These are phyloP conservation scores for Solanum gandarillasii DNA, from an alignment of 257 asterid genomes.

Conservation along the genomic window DNA sequence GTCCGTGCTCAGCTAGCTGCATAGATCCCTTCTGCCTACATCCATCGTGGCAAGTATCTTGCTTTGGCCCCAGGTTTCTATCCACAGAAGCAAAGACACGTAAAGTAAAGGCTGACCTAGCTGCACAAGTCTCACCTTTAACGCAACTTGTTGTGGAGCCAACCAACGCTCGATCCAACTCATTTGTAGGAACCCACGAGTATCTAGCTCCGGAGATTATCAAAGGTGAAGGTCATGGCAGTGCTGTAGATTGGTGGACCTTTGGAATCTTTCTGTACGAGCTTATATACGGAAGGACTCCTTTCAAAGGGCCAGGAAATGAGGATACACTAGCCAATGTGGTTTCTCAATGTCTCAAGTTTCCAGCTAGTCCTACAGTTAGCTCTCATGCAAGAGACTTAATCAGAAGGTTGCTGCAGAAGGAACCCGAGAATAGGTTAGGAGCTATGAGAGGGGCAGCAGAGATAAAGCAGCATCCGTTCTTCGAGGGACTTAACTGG, in stretches of 20 bases:
- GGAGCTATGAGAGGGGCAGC: constrained; percentile 67
- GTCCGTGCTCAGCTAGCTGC: constrained; percentile 2
- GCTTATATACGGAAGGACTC: constrained; percentile 50
- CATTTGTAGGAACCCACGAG: constrained; percentile 71
- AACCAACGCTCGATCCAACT: constrained; percentile 52
- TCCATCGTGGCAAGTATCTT: constrained; percentile 49
- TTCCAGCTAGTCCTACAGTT: constrained; percentile 42
- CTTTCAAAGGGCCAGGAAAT: constrained; percentile 50
- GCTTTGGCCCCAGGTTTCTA: constrained; percentile 27
- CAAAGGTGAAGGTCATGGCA: constrained; percentile 73
- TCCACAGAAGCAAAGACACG: constrained; percentile 20
- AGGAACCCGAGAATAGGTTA: constrained; percentile 43
- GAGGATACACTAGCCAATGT: constrained; percentile 56
- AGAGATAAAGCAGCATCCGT: constrained; percentile 48
- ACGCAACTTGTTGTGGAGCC: constrained; percentile 63
- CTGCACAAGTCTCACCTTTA: constrained; percentile 7
- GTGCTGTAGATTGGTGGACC: constrained; percentile 80
- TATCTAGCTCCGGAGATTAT: constrained; percentile 69
- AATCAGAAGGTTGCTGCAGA: constrained; percentile 40
- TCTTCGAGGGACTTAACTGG: constrained; percentile 63
- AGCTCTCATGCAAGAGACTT: constrained; percentile 46
- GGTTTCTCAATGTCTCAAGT: constrained; percentile 52
- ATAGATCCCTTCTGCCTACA: constrained; percentile 21
- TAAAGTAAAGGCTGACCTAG: constrained; percentile 31
- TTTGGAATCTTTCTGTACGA: constrained; percentile 54